These are phyloP conservation scores for Aristolochia contorta DNA, from an alignment of 164 flowering plant genomes.

Conservation along the genomic window DNA sequence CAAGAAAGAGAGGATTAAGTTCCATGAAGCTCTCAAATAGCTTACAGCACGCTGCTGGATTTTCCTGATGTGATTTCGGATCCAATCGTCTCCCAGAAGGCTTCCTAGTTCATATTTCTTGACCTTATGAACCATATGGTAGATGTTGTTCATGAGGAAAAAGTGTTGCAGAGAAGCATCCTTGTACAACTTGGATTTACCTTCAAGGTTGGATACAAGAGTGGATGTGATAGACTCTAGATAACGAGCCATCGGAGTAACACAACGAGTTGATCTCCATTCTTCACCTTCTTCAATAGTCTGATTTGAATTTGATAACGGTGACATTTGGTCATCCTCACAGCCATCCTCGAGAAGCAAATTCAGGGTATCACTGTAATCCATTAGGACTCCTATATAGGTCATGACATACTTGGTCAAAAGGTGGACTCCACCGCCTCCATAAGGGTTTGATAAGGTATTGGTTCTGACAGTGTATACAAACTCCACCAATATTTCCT, in stretches of 20 bases:
- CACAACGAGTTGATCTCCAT: conserved; percentile 17
- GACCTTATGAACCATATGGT: conserved; percentile 76
- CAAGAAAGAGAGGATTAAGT: conserved; percentile 39
- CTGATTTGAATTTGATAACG: conserved; percentile 19
- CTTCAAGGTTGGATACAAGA: conserved; percentile 41
- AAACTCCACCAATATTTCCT: conserved; percentile 48
- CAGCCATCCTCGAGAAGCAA: conserved; percentile 36
- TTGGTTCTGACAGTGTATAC: conserved; percentile 51
- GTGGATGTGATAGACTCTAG: conserved; percentile 28
- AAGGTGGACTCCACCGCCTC: conserved; percentile 75
- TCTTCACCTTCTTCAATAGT: conserved; percentile 22
- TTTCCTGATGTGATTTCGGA: conserved; percentile 48
- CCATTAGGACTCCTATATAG: conserved; percentile 45
- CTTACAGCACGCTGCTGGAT: conserved; percentile 57
- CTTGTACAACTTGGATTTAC: conserved; percentile 46
- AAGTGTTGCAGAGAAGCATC: conserved; percentile 43
- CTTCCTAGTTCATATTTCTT: conserved; percentile 47
- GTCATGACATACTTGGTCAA: conserved; percentile 84
- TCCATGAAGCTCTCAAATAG: conserved; percentile 74
- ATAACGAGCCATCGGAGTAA: conserved; percentile 31
- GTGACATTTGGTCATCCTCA: conserved; percentile 12
- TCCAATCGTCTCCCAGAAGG: conserved; percentile 64
- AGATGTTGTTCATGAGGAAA: conserved; percentile 71
- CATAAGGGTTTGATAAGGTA: conserved; percentile 39
- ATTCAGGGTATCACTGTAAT: conserved; percentile 46